Base-by-base conservation (phyloP, 306 rosid genomes). In the Prunus armeniaca region DNA sequence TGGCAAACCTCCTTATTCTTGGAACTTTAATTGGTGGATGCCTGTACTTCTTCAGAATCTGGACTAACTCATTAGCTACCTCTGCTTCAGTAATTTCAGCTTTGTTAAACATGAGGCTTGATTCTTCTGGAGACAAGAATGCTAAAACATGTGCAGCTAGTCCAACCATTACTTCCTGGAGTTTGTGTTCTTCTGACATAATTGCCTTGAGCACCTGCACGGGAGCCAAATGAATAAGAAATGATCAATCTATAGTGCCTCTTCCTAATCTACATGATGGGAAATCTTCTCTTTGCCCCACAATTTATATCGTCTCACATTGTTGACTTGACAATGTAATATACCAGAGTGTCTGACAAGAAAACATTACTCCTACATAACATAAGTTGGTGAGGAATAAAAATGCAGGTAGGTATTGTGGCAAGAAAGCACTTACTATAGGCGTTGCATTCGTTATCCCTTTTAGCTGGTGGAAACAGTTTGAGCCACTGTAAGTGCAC, bases 111-210 rank as follows among this genome's bases (percentile, higher is more conserved):
- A 80, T 62, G 55, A 50, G 49, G 68, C 83, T 90, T 67, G 99
- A 89, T 76, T 92, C 98, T 80, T 76, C 74, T 41, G 90, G 73
- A 79, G 79, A 71, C 91, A 90, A 81, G 85, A 91, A 86, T 81
- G 82, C 83, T 78, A 96, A 84, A 76, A 89, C 81, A 69, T 68
- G 90, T 76, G 96, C 90, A 64, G 86, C 97, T 27, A 96, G 86
- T 76, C 99, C 99, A 47, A 91, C 85, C 99, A 96, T 96, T 70
- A 88, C 98, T 89, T 96, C 99, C 65, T 91, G 97, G 30, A 84
- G 89, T 86, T 91, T 92, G 83, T 86, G 85, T 73, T 92, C 92
- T 76, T 87, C 92, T 50, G 84, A 65, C 81, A 87, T 86, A 74
- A 96, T 89, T 82, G 86, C 96, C 11, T 46, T 79, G 65, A 96